These are phyloP conservation scores for Cucumis cinereus DNA, from an alignment of 306 rosid genomes.

Conservation along the genomic window DNA sequence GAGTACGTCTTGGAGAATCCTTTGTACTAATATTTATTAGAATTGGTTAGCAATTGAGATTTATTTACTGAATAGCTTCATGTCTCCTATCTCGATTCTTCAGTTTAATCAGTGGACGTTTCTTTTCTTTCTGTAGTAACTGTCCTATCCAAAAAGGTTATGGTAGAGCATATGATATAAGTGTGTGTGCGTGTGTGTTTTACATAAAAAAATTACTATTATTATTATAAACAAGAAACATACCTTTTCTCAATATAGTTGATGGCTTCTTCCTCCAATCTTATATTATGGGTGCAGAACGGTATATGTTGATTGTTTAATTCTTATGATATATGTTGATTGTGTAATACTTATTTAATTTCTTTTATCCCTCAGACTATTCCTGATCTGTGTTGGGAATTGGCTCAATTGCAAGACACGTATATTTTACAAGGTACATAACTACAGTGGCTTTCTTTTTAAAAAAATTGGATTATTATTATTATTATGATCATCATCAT, in stretches of 20 bases:
- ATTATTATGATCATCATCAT: not conserved
- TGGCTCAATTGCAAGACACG: conserved; percentile 97
- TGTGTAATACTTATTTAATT: not conserved
- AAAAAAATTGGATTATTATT: not conserved
- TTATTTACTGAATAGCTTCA: not conserved
- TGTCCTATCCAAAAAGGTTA: not conserved
- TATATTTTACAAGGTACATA: conserved; percentile 81
- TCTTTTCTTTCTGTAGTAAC: not conserved
- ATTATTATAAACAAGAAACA: not conserved
- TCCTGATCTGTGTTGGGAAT: conserved; percentile 93
- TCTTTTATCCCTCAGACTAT: conserved; percentile 42
- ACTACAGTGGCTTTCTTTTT: not conserved
- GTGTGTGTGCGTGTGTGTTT: not conserved
- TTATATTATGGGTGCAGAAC: not conserved
- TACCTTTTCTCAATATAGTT: not conserved
- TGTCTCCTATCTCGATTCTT: not conserved
- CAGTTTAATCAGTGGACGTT: not conserved
- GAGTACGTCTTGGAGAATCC: not conserved
- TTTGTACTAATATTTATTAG: not conserved
- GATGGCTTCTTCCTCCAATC: not conserved
- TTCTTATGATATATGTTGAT: not conserved
- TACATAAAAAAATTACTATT: too few species aligned
- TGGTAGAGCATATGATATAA: not conserved
- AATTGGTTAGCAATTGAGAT: not conserved
- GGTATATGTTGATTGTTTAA: not conserved